phyloP scores from a whole-genome alignment of 78 protist genomes.

The Dictyostelium intermedium region DNA sequence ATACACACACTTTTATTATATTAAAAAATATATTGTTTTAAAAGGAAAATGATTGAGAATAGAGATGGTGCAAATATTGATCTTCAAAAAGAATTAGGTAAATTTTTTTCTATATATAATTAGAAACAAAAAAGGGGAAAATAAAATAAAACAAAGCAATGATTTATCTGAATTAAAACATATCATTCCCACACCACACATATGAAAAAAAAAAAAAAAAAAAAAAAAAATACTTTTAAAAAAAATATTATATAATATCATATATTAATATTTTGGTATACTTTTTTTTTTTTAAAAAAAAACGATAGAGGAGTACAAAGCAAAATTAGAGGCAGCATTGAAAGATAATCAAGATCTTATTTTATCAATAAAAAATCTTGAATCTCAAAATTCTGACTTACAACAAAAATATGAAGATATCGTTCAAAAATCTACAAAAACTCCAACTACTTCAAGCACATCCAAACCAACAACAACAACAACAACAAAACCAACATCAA shows the following conservation, averaged over 20 bases:
- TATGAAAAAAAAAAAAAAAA: too few species aligned
- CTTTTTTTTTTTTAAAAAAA: too few species aligned
- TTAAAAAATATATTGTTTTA: not conserved
- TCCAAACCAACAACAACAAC: not conserved
- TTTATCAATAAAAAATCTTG: not conserved
- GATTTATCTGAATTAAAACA: too few species aligned
- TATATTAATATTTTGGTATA: too few species aligned
- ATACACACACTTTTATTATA: not conserved
- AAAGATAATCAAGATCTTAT: not conserved
- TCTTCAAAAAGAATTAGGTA: slow-evolving; percentile 42
- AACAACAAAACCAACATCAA: not conserved
- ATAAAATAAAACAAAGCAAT: too few species aligned
- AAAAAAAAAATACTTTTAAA: too few species aligned
- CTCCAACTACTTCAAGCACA: slow-evolving; percentile 2
- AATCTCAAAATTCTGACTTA: not conserved
- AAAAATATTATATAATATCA: too few species aligned
- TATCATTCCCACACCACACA: too few species aligned
- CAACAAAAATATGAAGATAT: slow-evolving; percentile 18
- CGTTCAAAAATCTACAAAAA: not conserved
- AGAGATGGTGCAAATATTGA: not conserved
- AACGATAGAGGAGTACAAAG: slow-evolving; percentile 20
- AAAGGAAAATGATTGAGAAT: not conserved
- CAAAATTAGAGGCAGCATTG: not conserved
- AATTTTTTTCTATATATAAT: not conserved
- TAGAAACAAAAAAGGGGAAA: not conserved